Evolutionary conservation across 371 early-diverging fungal species (phyloP), one percentile per base, ranked within the genome.

Genomic region (Mucor circinelloides): DNA sequence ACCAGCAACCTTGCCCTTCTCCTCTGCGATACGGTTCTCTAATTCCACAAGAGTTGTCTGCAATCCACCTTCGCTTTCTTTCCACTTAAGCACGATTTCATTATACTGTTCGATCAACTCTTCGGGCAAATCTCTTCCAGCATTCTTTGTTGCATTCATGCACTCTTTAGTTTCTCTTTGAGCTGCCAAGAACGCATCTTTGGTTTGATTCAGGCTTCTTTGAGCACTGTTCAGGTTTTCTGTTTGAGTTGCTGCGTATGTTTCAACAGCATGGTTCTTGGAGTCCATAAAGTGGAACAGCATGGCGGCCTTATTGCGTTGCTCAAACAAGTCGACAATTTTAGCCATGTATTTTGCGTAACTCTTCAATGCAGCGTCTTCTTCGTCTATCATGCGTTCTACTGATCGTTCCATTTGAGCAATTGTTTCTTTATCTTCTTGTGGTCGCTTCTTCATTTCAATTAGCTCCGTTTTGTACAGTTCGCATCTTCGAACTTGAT

Each of bases 71-170:
- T 50, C 50, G 19, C 75, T 76, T 36, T 67, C 70, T 6, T 76
- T 72, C 83, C 85, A 78, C 28, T 67, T 34, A 4, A 28, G 62
- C 10, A 70, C 57, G 38, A 78, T 74, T 36, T 71, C 77, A 61
- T 84, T 79, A 8, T 87, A 83, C 42, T 89, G 89, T 6, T 77
- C 82, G 12, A 68, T 71, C 10, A 87, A 67, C 27, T 83, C 85
- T 5, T 76, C 81, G 17, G 74, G 52, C n/a, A 87, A 38, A 1
- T 70, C 74, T 7, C 69, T 65, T 42, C 80, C 79, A 28, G 82
- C 81, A 12, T 58, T 64, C 61, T 85, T 75, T 6, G 86, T 87
- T 19, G 79, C 74, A 10, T 78, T 72, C 36, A 68, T 70, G 30
- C 60, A 69, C 36, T 66, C 74, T 19, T 61, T 68, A 27, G 67